Base-by-base conservation (phyloP, 78 protist species). In the Protostelium mycophagum region DNA sequence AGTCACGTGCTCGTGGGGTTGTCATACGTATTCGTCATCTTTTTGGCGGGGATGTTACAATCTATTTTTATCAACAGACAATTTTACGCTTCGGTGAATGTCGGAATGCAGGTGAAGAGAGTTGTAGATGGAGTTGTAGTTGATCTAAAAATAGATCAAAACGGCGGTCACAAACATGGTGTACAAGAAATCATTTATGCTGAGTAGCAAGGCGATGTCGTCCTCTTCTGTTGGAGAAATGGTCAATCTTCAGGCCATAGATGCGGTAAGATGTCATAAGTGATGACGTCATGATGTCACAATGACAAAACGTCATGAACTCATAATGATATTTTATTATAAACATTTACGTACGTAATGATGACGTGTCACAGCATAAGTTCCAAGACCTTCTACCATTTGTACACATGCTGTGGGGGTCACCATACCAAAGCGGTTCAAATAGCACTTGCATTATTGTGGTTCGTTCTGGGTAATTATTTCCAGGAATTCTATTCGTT, bases 391-490 rank as follows among this genome's bases (percentile, higher is more conserved):
- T 91, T 28, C 86, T 89, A n/a, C 88, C 94, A 36, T 91, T 93
- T 85, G 91, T 97, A 31, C 97, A 98, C 88, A 91, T 93, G 86
- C 31, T 96, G 63, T 98, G 97, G 97, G 86, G 93, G 10, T 96
- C 91, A 29, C 85, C 91, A n/a, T n/a, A n/a, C n/a, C n/a, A n/a
- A n/a, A n/a, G n/a, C n/a, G n/a, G n/a, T n/a, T n/a, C n/a, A n/a
- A n/a, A n/a, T n/a, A n/a, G n/a, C n/a, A n/a, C n/a, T 0, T 16
- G n/a, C 35, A 88, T 86, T 34, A 73, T 94, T 35, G 91, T 85
- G 0, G 90, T n/a, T 93, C 83, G 90, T 85, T 31, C 38, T 39
- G 37, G 63, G 29, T 0, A 38, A 91, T 0, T 84, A n/a, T n/a
- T n/a, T n/a, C n/a, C n/a, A n/a, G n/a, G n/a, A n/a, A n/a, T n/a